Evolutionary conservation across 495 filamentous ascomycete genomes (phyloP).

Genomic region (Penicillium canescens): DNA sequence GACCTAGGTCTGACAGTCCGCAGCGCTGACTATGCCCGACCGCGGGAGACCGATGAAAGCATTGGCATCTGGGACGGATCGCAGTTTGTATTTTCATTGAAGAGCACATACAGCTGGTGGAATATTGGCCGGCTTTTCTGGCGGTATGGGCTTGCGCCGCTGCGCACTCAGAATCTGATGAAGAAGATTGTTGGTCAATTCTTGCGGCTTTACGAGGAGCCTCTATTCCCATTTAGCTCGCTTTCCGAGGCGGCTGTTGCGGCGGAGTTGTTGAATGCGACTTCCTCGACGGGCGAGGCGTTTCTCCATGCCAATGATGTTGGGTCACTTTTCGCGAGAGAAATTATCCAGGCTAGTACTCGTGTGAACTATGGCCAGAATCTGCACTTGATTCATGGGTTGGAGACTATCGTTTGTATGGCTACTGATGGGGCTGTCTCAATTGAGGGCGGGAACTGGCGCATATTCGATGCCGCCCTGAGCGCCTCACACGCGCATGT

Average conservation of each 20-base stretch:
- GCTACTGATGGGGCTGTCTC: slow-evolving; percentile 80
- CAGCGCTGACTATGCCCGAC: slow-evolving; percentile 30
- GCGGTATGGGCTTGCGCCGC: slow-evolving; percentile 81
- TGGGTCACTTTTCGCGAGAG: slow-evolving; percentile 64
- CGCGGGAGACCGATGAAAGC: slow-evolving; percentile 39
- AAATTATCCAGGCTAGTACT: slow-evolving; percentile 90
- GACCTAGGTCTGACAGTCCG: slow-evolving; percentile 64
- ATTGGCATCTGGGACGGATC: slow-evolving; percentile 88
- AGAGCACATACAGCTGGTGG: slow-evolving; percentile 70
- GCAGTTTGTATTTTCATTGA: slow-evolving; percentile 67
- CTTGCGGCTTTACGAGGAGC: slow-evolving; percentile 75
- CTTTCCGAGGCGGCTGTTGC: slow-evolving; percentile 65
- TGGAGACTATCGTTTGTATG: slow-evolving; percentile 94
- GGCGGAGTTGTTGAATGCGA: slow-evolving; percentile 63
- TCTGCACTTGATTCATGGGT: slow-evolving; percentile 76
- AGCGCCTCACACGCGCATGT: slow-evolving; percentile 59
- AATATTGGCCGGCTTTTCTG: slow-evolving; percentile 75
- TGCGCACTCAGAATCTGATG: slow-evolving; percentile 72
- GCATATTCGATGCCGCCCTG: slow-evolving; percentile 84
- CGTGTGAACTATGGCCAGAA: slow-evolving; percentile 97
- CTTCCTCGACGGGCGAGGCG: slow-evolving; percentile 67
- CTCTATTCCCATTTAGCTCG: slow-evolving; percentile 79
- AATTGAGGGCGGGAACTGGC: slow-evolving; percentile 89
- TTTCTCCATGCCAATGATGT: slow-evolving; percentile 71
- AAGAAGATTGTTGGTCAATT: slow-evolving; percentile 71